Conservation (phyloP, 352 stramenopile species). For the Thraustotheca clavata region DNA sequence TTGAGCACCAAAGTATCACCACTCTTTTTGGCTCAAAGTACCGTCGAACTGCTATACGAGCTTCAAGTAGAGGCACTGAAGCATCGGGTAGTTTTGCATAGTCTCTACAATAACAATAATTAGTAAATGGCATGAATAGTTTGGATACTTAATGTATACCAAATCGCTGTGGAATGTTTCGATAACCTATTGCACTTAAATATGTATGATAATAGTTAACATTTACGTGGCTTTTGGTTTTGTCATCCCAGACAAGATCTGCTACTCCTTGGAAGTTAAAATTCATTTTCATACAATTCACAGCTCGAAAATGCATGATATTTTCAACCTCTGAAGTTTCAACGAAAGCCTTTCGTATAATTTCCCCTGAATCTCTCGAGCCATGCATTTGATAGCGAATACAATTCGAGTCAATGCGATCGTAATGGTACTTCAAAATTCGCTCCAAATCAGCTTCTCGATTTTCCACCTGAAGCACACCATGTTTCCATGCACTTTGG, state of each 20-base stretch:
- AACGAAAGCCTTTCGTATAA: neutral
- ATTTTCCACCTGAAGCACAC: neutral
- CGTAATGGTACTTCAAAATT: neutral
- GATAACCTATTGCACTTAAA: neutral
- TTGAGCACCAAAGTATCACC: neutral
- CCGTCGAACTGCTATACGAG: neutral
- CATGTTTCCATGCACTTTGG: neutral
- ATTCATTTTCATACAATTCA: neutral
- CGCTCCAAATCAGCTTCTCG: neutral
- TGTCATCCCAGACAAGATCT: neutral
- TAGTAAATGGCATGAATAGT: neutral
- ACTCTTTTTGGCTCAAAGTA: neutral
- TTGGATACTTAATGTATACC: neutral
- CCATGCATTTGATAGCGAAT: neutral
- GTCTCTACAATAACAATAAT: too few relatives aligned
- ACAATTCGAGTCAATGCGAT: neutral
- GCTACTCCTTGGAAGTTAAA: neutral
- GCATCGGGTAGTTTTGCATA: too few relatives aligned
- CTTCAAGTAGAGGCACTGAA: neutral
- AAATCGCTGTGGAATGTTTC: neutral
- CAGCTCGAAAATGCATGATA: neutral
- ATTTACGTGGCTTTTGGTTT: too few relatives aligned
- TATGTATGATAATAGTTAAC: too few relatives aligned
- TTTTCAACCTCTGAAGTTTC: neutral
- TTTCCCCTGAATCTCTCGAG: neutral